A percentile compares a stretch with the other conserved stretches of the same genome.
phyloP scores from a whole-genome alignment of 148 eudicot genomes.

The Rhododendron henanense region DNA sequence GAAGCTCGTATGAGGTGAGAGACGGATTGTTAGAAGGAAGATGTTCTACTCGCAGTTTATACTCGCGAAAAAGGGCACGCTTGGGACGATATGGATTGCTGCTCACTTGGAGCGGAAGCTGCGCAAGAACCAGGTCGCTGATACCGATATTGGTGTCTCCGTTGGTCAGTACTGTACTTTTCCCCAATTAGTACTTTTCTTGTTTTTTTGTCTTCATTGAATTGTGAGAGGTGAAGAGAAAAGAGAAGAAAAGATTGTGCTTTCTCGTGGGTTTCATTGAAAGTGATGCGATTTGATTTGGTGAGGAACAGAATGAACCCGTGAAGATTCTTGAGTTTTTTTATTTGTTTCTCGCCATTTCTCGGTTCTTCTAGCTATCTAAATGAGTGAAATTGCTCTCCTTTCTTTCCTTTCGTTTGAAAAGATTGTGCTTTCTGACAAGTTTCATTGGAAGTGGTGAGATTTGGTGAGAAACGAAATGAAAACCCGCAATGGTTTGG shows the following conservation, averaged over 20 bases:
- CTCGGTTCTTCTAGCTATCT: background rate
- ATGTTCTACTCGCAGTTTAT: conserved; percentile 98
- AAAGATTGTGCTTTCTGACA: background rate
- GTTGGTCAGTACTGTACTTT: conserved; percentile 55
- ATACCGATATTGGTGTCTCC: conserved; percentile 87
- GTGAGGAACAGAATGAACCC: background rate
- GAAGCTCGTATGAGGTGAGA: background rate
- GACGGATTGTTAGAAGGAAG: conserved; percentile 14
- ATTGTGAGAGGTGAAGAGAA: background rate
- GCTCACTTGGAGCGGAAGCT: conserved; percentile 96
- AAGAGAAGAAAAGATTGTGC: background rate
- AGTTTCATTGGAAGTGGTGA: background rate
- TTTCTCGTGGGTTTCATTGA: background rate
- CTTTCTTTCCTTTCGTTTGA: too few relatives aligned
- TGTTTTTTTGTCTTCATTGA: background rate
- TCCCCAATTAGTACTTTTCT: background rate
- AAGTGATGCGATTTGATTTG: background rate
- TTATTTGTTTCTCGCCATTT: background rate
- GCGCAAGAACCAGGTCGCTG: conserved; percentile 92
- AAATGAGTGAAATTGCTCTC: background rate
- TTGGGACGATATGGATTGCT: conserved; percentile 94
- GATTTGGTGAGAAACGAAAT: background rate
- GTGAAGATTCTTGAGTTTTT: background rate
- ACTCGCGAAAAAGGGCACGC: conserved; percentile 91
- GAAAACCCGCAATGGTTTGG: background rate